Base-by-base conservation (phyloP, 306 rosid species). In the Chamaecrista fasciculata region DNA sequence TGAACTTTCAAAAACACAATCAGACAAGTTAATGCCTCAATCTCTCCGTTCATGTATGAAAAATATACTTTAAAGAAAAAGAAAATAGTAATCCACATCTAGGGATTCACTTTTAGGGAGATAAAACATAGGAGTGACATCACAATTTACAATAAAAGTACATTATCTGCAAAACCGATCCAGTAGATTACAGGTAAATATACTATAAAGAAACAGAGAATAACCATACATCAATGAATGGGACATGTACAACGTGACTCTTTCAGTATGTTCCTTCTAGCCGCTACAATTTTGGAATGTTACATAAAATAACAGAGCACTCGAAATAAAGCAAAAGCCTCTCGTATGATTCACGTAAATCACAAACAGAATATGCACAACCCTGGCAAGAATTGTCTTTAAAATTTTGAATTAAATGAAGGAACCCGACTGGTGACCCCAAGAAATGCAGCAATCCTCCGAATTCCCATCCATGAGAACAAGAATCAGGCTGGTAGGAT, bases 351-450 rank as follows among this genome's bases (percentile, higher is more conserved):
- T 83, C 78, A 71, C 81, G 70, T 40, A 62, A 68, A 79, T 66
- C 77, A 76, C 79, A 75, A 72, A 63, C 78, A 63, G 56, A 70
- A 78, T 84, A 82, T 87, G 78, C 80, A 86, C 92, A 89, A 42
- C 82, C 78, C 62, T 28, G 78, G 71, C 85, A 84, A 74, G 79
- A 84, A 72, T 23, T 15, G 60, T 46, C 43, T 24, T 55, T 11
- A 16, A 11, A 61, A 73, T 1, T 23, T 46, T 16, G 73, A 39
- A 67, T 47, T 49, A 21, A 65, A 69, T 19, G 10, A 47, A 33
- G 66, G 57, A 63, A 61, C 52, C 74, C 50, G 19, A 68, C 51
- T 23, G 26, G 56, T 24, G 72, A 76, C 70, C 75, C 48, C 76
- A 29, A 47, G 43, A n/a, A n/a, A n/a, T n/a, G n/a, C 37, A 62